Base-by-base conservation (phyloP, 2,329 filamentous ascomycete species). In the Hypoxylon sp. region DNA sequence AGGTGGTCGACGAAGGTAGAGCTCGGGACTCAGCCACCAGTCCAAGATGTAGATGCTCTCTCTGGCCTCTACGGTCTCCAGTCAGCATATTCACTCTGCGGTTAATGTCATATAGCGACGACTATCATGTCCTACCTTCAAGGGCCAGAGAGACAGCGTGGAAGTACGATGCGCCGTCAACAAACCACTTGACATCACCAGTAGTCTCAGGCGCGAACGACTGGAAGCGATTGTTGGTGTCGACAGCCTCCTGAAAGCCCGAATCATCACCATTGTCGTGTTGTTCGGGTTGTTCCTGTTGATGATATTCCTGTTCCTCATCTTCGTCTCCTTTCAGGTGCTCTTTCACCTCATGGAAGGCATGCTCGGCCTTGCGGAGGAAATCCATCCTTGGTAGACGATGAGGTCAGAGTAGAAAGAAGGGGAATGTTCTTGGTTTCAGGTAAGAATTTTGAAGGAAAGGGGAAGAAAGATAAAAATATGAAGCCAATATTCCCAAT, bases 21-120 rank as follows among this genome's bases (percentile, higher is more conserved):
- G 79, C 75, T 97, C 93, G 1, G 93, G 92, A 52, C 88, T 92
- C 63, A 96, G 75, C 92, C 92, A 96, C 92, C 89, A 95, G 71
- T 94, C 91, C 38, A 96, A 78, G 63, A 96, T 96, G 83, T 89
- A 93, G 66, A 96, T 89, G 37, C 84, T 89, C 66, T 94, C 86
- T 63, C 79, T 82, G 2, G 92, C 92, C 69, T 84, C 87, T 84
- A 62, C 7, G 24, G 9, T 29, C 45, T 18, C 1, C 48, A 38
- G 59, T 61, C 47, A 67, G 52, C 33, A 48, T 26, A 18, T 4
- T 8, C 4, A 10, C n/a, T n/a, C n/a, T n/a, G n/a, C n/a, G n/a
- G n/a, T n/a, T n/a, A n/a, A n/a, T n/a, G n/a, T n/a, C n/a, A n/a
- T n/a, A n/a, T n/a, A n/a, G n/a, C n/a, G n/a, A n/a, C n/a, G n/a